Evolutionary conservation across 768 basidiomycete species (phyloP).

Genomic region (Exsudoporus frostii): DNA sequence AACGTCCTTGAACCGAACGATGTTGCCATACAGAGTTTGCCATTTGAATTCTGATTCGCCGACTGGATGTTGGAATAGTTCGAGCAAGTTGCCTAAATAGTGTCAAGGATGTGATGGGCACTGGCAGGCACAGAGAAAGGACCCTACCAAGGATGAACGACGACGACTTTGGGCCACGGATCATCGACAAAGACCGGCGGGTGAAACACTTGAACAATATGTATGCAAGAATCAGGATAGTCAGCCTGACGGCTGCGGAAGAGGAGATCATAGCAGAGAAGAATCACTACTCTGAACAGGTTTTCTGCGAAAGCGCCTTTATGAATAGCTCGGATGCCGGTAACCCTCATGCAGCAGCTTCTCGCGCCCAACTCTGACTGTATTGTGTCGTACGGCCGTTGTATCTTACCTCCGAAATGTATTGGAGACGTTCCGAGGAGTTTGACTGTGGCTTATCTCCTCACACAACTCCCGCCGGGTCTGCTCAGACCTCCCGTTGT

Average conservation of each 20-base stretch:
- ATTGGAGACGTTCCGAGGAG: too few relatives aligned
- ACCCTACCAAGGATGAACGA: constrained; percentile 16
- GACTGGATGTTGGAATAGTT: constrained; percentile 23
- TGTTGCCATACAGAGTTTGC: constrained; percentile 28
- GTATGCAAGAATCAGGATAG: background rate
- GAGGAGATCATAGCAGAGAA: constrained; percentile 1
- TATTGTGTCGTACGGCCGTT: too few relatives aligned
- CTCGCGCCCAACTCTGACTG: too few relatives aligned
- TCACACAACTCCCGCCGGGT: too few relatives aligned
- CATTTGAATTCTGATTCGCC: constrained; percentile 30
- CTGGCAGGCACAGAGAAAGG: background rate
- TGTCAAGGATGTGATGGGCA: constrained; percentile 9
- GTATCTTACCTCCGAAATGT: too few relatives aligned
- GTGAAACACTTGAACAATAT: background rate
- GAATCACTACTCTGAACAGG: background rate
- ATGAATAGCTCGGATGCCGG: background rate
- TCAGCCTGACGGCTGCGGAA: background rate
- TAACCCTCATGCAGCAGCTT: too few relatives aligned
- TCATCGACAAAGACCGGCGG: constrained; percentile 9
- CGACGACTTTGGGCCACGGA: constrained; percentile 12
- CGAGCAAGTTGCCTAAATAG: constrained; percentile 22
- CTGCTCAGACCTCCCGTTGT: too few relatives aligned
- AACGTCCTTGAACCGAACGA: constrained; percentile 22
- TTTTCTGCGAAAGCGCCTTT: background rate
- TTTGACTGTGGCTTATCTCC: too few relatives aligned